Evolutionary conservation across 2,329 filamentous ascomycete species (phyloP).

Genomic region (Cordyceps fumosorosea): DNA sequence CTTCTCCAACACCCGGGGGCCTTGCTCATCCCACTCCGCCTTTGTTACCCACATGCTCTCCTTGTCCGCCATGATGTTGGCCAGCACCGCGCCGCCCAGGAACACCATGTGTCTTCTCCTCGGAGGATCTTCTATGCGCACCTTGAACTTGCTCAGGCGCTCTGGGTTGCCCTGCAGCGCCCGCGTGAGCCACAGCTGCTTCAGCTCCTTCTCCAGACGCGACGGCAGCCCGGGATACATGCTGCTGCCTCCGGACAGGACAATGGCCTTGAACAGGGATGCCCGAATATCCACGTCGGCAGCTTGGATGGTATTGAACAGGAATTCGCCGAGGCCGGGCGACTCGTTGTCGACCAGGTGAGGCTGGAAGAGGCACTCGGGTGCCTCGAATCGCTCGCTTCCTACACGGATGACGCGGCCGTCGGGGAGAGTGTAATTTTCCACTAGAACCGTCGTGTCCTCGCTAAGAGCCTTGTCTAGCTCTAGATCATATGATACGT

Average conservation of each 20-base stretch:
- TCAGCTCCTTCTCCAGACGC: slow-evolving; percentile 93
- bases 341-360: slow-evolving; percentile 97
- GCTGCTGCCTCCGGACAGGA: slow-evolving; percentile 91
- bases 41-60: slow-evolving; percentile 99
- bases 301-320: slow-evolving; percentile 97
- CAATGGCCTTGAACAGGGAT: slow-evolving; percentile 94
- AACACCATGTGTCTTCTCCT: slow-evolving; percentile 99
- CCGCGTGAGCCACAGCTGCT: slow-evolving; percentile 94
- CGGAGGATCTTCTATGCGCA: slow-evolving; percentile 95
- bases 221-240: slow-evolving; percentile 98
- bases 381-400: slow-evolving; percentile 94
- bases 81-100: slow-evolving; percentile 88
- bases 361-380: slow-evolving; percentile 97
- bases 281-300: slow-evolving; percentile 93
- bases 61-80: slow-evolving; percentile 99
- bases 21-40: slow-evolving; percentile 94
- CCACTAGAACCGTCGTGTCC: slow-evolving; percentile 93
- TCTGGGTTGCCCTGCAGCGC: slow-evolving; percentile 89
- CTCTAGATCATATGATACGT: slow-evolving; percentile 96
- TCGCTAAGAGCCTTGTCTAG: slow-evolving; percentile 93
- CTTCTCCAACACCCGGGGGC: slow-evolving; percentile 78
- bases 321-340: slow-evolving; percentile 89
- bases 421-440: slow-evolving; percentile 95
- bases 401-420: slow-evolving; percentile 94
- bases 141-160: slow-evolving; percentile 97